phyloP scores from a whole-genome alignment of 2,329 filamentous ascomycete species.

The Amauroascus verrucosus region DNA sequence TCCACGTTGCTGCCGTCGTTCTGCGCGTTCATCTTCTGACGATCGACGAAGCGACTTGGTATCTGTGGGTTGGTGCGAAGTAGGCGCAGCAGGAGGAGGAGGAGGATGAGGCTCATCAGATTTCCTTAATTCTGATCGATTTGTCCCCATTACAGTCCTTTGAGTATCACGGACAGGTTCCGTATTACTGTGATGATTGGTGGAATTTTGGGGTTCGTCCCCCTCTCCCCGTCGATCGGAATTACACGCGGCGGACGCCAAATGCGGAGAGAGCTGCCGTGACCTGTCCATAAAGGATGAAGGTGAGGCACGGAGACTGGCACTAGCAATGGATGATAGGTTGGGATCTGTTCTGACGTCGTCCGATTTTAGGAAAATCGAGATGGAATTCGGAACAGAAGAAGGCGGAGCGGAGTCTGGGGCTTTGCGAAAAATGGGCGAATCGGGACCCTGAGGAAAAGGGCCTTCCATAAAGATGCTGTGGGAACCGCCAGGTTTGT shows the following conservation, averaged over 20 bases:
- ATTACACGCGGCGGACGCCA: constrained; percentile 44
- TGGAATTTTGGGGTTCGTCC: constrained; percentile 19
- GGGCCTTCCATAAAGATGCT: constrained; percentile 35
- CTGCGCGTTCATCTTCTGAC: constrained; percentile 27
- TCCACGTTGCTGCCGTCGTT: constrained; percentile 8
- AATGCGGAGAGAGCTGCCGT: constrained; percentile 25
- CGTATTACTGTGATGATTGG: constrained; percentile 27
- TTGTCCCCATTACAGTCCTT: constrained; percentile 26
- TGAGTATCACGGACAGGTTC: constrained; percentile 36
- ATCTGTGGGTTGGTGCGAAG: constrained; percentile 8
- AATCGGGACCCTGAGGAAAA: constrained; percentile 35
- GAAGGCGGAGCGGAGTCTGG: constrained; percentile 22
- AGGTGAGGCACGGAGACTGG: constrained; percentile 30
- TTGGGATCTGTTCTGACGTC: constrained; percentile 28
- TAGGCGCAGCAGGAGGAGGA: neutral
- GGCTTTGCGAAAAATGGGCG: constrained; percentile 27
- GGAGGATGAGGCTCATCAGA: constrained; percentile 8
- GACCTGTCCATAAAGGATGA: constrained; percentile 29
- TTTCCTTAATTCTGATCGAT: constrained; percentile 27
- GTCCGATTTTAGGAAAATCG: constrained; percentile 28
- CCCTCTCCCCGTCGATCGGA: constrained; percentile 26
- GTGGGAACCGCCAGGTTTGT: constrained; percentile 12
- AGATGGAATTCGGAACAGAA: constrained; percentile 25
- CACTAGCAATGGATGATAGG: constrained; percentile 35
- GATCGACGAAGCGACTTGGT: constrained; percentile 38